Percentiles rank a stretch among this genome's conserved stretches.
These are phyloP conservation scores for Polyporus tsugae DNA, from an alignment of 1,284 basidiomycete genomes.

Conservation along the genomic window DNA sequence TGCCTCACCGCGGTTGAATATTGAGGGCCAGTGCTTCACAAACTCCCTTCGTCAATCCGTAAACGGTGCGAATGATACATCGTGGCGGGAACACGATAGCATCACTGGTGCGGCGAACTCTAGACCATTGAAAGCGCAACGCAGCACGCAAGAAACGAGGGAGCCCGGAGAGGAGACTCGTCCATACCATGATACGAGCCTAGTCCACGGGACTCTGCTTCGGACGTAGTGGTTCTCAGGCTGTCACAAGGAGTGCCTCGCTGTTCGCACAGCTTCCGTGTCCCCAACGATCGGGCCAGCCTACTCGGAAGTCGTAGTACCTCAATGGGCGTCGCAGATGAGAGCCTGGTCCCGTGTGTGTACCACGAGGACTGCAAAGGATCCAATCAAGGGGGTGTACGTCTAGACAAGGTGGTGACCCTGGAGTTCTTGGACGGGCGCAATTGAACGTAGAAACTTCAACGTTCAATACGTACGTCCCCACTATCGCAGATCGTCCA, in stretches of 20 bases:
- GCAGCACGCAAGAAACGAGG: background rate
- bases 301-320: background rate
- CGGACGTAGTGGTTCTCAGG: slow-evolving; percentile 1
- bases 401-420: background rate
- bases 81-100: background rate
- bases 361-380: background rate
- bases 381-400: background rate
- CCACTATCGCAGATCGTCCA: background rate
- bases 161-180: background rate
- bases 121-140: no score
- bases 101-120: background rate
- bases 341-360: background rate
- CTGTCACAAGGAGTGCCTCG: background rate
- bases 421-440: background rate
- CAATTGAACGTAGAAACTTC: background rate
- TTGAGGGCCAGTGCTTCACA: no score
- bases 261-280: background rate
- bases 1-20: background rate
- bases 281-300: background rate
- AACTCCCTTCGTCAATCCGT: no score
- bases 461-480: background rate
- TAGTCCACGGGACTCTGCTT: background rate
- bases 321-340: background rate
- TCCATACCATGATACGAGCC: background rate
- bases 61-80: background rate